Conservation (phyloP, 805 yeast genomes). For the Saturnispora ahearnii region DNA sequence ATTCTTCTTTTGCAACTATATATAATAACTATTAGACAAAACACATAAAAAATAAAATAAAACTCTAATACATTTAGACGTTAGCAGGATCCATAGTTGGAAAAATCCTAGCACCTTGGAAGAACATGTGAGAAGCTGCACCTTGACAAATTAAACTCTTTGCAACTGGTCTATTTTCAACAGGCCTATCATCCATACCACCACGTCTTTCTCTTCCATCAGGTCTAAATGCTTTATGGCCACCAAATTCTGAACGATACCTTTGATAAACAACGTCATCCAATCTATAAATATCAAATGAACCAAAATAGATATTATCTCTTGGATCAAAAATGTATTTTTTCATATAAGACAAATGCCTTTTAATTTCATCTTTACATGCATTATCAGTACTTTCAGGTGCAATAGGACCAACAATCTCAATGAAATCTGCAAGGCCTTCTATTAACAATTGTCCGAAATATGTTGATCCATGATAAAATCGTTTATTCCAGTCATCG, state of each 20-base stretch:
- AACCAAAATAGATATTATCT: slow-evolving; percentile 52
- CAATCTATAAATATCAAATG: slow-evolving; percentile 49
- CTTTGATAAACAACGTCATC: slow-evolving; percentile 41
- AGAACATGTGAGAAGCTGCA: slow-evolving; percentile 60
- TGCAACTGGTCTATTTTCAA: slow-evolving; percentile 27
- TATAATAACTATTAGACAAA: background rate
- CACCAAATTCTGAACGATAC: slow-evolving; percentile 48
- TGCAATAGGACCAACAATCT: slow-evolving; percentile 27
- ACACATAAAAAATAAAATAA: background rate
- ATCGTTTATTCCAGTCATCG: slow-evolving; percentile 39
- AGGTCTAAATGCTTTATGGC: slow-evolving; percentile 40
- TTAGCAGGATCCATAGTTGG: slow-evolving; percentile 28
- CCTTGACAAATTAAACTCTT: slow-evolving; percentile 50
- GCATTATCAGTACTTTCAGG: slow-evolving; percentile 27
- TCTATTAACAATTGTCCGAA: slow-evolving; percentile 57
- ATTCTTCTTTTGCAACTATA: background rate
- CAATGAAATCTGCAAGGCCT: slow-evolving; percentile 57
- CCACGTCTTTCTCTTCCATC: slow-evolving; percentile 43
- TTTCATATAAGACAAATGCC: slow-evolving; percentile 50
- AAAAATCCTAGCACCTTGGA: slow-evolving; percentile 54
- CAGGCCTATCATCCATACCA: slow-evolving; percentile 27
- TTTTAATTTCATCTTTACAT: slow-evolving; percentile 34
- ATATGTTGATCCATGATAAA: slow-evolving; percentile 56
- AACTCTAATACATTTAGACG: background rate
- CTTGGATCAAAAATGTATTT: slow-evolving; percentile 46